Evolutionary conservation across 768 basidiomycete genomes (phyloP), one percentile per base, ranked within the genome.

Genomic region (Tricholomella constricta): DNA sequence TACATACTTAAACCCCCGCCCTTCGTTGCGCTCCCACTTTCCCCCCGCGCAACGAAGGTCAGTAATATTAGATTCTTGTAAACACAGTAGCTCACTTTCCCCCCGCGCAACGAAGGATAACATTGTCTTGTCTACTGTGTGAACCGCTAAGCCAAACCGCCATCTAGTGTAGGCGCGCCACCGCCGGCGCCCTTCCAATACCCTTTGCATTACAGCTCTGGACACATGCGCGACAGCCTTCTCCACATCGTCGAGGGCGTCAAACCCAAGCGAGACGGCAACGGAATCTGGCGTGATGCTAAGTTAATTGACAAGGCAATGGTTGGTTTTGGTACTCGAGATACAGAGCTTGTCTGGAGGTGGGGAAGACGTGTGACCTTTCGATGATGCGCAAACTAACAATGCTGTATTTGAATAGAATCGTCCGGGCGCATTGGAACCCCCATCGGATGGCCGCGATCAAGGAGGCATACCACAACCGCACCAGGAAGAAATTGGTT

Each of bases 361-460:
- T 69, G 45, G 14, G 60, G 17, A 31, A 14, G 17, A 17, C 46
- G 14, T 35, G 17, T 36, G 36, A 31, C 10, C 31, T 14, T 29
- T 10, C 27, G 14, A 19, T 5, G 19, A 22, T 22, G 9, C 19
- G 3, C 17, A 5, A 23, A 34, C 34, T n/a, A 20, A 17, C 10
- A n/a, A 9, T 29, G 11, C 17, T 41, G 15, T 9, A 7, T 17
- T n/a, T n/a, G n/a, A n/a, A n/a, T 57, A 72, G 82, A 14, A 59
- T 84, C 22, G 64, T 83, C 6, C 68, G 83, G 34, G 74, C 72
- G 4, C 79, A 82, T 50, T 85, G 83, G 82, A 71, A 81, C 57
- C 64, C 69, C 9, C 60, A 58, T 11, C 69, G 79, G 17, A 72
- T 81, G 63, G 67, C 70, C 32, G 75, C 69, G 8, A 69, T 84